A percentile compares a stretch with the other conserved stretches of the same genome.
phyloP scores from a whole-genome alignment of 257 asterid species.

The Jacaranda copaia region DNA sequence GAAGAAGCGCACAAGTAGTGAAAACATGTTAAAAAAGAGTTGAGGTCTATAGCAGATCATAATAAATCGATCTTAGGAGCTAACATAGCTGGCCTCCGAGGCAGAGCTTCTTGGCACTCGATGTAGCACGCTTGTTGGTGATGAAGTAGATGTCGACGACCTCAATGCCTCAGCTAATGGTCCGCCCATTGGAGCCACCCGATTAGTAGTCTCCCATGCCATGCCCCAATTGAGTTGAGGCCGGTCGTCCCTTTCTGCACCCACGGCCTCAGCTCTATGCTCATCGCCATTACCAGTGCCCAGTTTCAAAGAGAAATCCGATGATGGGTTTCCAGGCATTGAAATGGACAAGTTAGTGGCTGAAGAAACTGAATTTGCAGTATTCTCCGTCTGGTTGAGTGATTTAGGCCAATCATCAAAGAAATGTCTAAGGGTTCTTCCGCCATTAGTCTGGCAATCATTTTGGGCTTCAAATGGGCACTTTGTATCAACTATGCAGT shows the following conservation, averaged over 20 bases:
- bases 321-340: constrained; percentile 47
- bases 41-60: not conserved
- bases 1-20: not conserved
- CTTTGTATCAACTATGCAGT: constrained; percentile 44
- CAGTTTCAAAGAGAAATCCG: constrained; percentile 74
- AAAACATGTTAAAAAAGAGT: not conserved
- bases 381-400: constrained; percentile 44
- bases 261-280: constrained; percentile 13
- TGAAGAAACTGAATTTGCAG: constrained; percentile 13
- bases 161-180: constrained; percentile 87
- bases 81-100: constrained; percentile 54
- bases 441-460: constrained; percentile 45
- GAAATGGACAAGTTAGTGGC: constrained; percentile 71
- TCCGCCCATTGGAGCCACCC: constrained; percentile 68
- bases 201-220: constrained; percentile 50
- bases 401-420: constrained; percentile 87
- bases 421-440: constrained; percentile 68
- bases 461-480: constrained; percentile 43
- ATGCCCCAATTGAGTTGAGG: constrained; percentile 48
- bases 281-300: constrained; percentile 55
- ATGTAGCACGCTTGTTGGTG: constrained; percentile 75
- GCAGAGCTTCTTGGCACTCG: constrained; percentile 45
- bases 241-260: constrained; percentile 37
- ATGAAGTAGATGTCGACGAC: constrained; percentile 59
- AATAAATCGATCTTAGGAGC: constrained; percentile 33